Evolutionary conservation across 129 eudicot genomes (phyloP), one percentile per base, ranked within the genome.

Genomic region (Oenanthe sinensis): DNA sequence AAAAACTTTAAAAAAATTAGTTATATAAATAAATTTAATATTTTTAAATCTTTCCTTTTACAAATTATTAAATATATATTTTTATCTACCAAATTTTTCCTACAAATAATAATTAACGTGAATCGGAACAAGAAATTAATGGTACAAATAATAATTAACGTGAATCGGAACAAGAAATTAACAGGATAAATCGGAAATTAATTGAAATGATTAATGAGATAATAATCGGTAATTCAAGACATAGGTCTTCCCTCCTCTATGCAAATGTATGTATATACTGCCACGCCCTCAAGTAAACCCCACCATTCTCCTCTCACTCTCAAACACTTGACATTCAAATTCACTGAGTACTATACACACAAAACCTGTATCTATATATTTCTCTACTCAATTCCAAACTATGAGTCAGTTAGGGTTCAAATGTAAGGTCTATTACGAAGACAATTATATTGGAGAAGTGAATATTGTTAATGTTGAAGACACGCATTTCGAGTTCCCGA

Each of bases 401-500:
- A 60, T 60, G 68, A 60, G 30, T 60, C 4, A 60, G 33, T 60
- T 60, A 60, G 68, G 68, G 68, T 5, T 9, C 14, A 9, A 60
- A 60, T 60, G 68, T 24, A 60, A 60, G 26, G 68, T 60, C 33
- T 60, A n/a, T 60, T 60, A 60, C 24, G 5, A 60, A 10, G 8
- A n/a, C 15, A 60, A 24, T n/a, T n/a, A 15, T 24, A 1, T 60
- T 2, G 97, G 98, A 58, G 90, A 89, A 77, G 65, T 93, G 82
- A 90, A 93, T 4, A 71, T 85, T 45, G 76, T 93, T 68, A 83
- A 83, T 3, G 79, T 86, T 55, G 83, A 81, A 67, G 88, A 76
- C 71, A 77, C 78, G 50, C 80, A 71, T 74, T 90, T 90, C 65
- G 83, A 77, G 24, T 93, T 93, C 82, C 97, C 98, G 2, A 89